Percentiles rank a stretch among this genome's conserved stretches.
Evolutionary conservation across 2,329 filamentous ascomycete genomes (phyloP).

Genomic region (Diaporthe eres): DNA sequence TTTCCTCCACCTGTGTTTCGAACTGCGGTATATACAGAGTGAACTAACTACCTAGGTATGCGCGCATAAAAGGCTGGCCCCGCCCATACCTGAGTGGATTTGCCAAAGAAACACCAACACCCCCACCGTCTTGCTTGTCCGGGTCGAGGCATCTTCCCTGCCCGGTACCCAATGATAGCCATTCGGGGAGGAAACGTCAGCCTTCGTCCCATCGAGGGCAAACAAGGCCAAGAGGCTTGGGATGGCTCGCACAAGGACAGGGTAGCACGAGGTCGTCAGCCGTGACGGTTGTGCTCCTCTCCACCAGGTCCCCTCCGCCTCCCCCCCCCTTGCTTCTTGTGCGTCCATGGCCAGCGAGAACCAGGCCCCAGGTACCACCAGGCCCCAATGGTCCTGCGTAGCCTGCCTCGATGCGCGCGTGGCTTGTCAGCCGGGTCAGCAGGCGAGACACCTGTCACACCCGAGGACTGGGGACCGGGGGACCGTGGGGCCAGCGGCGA

Average conservation of each 20-base stretch:
- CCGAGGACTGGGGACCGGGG: background rate
- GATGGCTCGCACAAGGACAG: conserved; percentile 5
- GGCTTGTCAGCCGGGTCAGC: conserved; percentile 21
- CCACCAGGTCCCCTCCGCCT: background rate
- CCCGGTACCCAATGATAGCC: background rate
- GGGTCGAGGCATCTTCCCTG: background rate
- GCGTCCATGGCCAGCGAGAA: too few relatives aligned
- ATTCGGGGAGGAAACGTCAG: background rate
- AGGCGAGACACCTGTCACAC: conserved; percentile 1
- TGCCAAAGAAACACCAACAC: background rate
- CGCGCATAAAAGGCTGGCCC: background rate
- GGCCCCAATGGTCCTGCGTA: background rate
- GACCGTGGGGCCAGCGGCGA: background rate
- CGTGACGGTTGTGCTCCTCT: background rate
- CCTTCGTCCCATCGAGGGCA: conserved; percentile 4
- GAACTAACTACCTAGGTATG: background rate
- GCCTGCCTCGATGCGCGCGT: background rate
- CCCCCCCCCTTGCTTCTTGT: background rate
- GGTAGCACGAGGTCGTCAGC: background rate
- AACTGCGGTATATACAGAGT: background rate
- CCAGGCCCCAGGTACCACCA: background rate
- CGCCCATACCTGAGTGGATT: background rate
- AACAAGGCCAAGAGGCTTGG: conserved; percentile 24
- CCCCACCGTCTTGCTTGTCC: background rate
- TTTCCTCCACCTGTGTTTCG: conserved; percentile 19